Conservation (phyloP, 208 protist species). For the Naegleria lovaniensis region DNA sequence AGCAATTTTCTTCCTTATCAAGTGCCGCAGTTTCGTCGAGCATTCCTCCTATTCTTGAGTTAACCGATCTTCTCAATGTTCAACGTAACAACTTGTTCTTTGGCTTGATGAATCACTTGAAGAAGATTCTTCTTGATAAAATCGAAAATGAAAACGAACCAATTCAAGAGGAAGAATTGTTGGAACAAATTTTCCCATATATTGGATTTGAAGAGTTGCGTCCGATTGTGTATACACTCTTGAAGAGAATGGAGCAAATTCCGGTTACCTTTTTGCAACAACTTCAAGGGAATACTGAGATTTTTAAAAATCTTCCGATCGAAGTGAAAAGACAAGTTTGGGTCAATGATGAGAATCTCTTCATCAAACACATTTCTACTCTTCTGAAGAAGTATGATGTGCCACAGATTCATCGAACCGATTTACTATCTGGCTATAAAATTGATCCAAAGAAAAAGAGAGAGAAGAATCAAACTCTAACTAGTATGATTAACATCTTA, state of each 20-base stretch:
- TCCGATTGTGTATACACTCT: background rate
- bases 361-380: background rate
- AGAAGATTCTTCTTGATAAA: background rate
- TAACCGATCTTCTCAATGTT: background rate
- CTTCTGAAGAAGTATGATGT: background rate
- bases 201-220: background rate
- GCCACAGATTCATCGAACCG: background rate
- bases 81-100: background rate
- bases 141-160: background rate
- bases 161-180: background rate
- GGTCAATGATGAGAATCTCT: background rate
- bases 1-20: background rate
- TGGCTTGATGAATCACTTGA: background rate
- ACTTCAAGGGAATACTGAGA: background rate
- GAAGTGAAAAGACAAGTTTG: conserved; percentile 23
- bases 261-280: background rate
- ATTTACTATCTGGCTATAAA: background rate
- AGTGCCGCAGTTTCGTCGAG: background rate
- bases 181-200: conserved; percentile 21
- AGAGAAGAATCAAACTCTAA: background rate
- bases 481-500: background rate
- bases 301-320: background rate
- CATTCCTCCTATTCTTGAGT: background rate
- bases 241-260: background rate
- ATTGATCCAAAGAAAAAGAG: conserved; percentile 21